phyloP scores from a whole-genome alignment of 352 stramenopile species.

The Phytophthora cactorum region DNA sequence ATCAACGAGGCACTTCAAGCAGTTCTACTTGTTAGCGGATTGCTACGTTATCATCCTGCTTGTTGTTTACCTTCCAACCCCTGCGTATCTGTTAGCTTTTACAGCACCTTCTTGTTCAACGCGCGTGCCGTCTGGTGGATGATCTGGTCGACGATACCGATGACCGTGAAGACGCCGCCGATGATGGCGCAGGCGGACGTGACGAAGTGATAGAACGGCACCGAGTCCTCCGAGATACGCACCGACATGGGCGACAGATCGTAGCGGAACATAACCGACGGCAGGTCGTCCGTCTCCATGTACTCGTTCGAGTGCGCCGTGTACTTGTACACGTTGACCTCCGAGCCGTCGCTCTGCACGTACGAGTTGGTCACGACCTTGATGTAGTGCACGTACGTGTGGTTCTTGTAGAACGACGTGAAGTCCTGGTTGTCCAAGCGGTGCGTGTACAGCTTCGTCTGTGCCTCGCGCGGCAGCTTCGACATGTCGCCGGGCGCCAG shows the following conservation, averaged over 20 bases:
- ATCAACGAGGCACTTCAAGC: slow-evolving; percentile 5
- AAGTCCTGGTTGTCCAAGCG: slow-evolving; percentile 94
- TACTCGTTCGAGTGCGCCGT: slow-evolving; percentile 91
- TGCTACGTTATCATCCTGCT: slow-evolving; percentile 6
- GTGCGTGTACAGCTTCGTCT: slow-evolving; percentile 93
- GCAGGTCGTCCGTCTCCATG: slow-evolving; percentile 83
- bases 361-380: slow-evolving; percentile 97
- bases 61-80: background rate
- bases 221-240: slow-evolving; percentile 92
- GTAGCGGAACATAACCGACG: slow-evolving; percentile 93
- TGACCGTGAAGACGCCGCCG: slow-evolving; percentile 95
- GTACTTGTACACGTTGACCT: slow-evolving; percentile 90
- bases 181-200: slow-evolving; percentile 96
- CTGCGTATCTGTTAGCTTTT: slow-evolving; percentile 27
- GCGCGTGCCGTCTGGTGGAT: slow-evolving; percentile 87
- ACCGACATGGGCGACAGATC: slow-evolving; percentile 94
- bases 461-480: slow-evolving; percentile 88
- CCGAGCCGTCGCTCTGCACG: slow-evolving; percentile 64
- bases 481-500: slow-evolving; percentile 56
- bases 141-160: slow-evolving; percentile 93
- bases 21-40: slow-evolving; percentile 7
- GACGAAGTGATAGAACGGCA: slow-evolving; percentile 96
- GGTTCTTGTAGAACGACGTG: slow-evolving; percentile 92
- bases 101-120: slow-evolving; percentile 92
- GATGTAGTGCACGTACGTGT: slow-evolving; percentile 99